Evolutionary conservation across 2,329 filamentous ascomycete species (phyloP).

Genomic region (Claviceps spartinae): DNA sequence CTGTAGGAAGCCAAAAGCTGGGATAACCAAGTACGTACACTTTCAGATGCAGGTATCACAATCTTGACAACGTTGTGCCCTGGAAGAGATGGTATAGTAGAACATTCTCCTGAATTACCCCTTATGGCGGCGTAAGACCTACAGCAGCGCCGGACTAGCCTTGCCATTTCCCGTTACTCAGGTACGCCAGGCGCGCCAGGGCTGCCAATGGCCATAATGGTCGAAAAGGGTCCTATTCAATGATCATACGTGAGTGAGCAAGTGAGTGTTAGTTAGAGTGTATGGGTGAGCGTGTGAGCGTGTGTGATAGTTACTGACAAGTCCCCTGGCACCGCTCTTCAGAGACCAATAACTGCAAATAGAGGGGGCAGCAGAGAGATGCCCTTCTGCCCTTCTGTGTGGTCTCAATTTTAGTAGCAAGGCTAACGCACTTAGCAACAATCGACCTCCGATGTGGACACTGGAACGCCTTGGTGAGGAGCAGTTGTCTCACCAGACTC

Average conservation of each 20-base stretch:
- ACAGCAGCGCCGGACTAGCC: conserved; percentile 6
- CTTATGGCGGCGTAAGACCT: conserved; percentile 9
- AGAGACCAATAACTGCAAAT: neutral
- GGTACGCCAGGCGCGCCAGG: conserved; percentile 1
- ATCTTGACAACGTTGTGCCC: neutral
- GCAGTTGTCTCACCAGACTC: conserved; percentile 16
- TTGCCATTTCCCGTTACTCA: conserved; percentile 4
- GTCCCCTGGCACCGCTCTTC: neutral
- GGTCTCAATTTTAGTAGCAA: neutral
- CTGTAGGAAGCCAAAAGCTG: neutral
- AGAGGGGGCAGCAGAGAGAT: neutral
- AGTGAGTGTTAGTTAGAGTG: neutral
- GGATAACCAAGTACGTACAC: neutral
- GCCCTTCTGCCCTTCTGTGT: neutral
- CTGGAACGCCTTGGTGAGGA: conserved; percentile 12
- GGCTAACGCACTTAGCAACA: neutral
- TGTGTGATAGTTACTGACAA: neutral
- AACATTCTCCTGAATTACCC: neutral
- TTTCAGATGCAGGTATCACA: neutral
- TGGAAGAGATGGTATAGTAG: neutral
- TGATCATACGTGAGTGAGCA: neutral
- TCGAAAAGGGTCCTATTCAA: neutral
- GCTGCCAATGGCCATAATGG: neutral
- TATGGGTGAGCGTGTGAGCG: neutral
- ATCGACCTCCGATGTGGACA: conserved; percentile 3